These are phyloP conservation scores for Trametes cinnabarina DNA, from an alignment of 768 basidiomycete genomes.

Conservation along the genomic window DNA sequence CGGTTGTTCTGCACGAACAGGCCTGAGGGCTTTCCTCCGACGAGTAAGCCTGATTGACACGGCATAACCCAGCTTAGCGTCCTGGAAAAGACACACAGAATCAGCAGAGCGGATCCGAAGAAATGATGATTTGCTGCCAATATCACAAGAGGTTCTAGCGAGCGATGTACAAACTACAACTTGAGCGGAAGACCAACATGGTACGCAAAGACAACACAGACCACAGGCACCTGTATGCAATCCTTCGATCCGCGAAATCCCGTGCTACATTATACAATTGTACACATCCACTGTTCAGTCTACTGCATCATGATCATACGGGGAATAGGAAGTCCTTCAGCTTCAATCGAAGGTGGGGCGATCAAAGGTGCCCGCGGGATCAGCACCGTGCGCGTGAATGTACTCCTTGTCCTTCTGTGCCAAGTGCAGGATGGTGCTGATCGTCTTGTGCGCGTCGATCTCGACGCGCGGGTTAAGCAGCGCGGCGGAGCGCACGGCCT, in stretches of 20 bases:
- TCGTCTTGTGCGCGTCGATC: slow-evolving; percentile 54
- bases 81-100: no score
- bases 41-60: no score
- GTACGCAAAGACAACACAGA: background rate
- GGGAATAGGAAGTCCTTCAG: background rate
- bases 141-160: no score
- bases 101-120: no score
- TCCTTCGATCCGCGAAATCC: no score
- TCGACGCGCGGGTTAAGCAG: slow-evolving; percentile 51
- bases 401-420: slow-evolving; percentile 61
- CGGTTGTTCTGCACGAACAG: no score
- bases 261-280: background rate
- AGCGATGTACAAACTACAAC: background rate
- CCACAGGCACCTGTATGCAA: no score
- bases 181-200: background rate
- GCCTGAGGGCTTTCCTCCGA: no score
- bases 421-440: slow-evolving; percentile 58
- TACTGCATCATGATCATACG: background rate
- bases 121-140: no score
- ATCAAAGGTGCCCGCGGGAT: slow-evolving; percentile 22
- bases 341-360: slow-evolving; percentile 20
- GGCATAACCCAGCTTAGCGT: no score
- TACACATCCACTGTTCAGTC: background rate
- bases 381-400: slow-evolving; percentile 54
- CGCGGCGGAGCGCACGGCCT: slow-evolving; percentile 58